Percentiles rank a stretch among this genome's conserved stretches.
Evolutionary conservation across 176 grass and related monocot genomes (phyloP).

Genomic region (Poa pratensis): DNA sequence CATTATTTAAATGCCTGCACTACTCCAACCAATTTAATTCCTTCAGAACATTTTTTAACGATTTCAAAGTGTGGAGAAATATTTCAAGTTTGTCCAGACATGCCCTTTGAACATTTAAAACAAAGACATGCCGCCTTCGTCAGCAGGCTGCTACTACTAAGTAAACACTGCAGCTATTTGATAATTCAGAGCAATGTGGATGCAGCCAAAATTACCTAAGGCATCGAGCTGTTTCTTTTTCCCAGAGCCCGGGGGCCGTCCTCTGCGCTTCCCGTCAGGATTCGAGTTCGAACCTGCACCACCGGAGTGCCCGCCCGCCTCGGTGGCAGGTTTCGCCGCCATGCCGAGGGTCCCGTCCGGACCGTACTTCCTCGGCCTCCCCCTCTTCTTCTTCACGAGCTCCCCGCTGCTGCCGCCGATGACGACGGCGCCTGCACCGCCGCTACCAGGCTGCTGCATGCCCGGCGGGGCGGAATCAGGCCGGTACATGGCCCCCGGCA

Average conservation of each 20-base stretch:
- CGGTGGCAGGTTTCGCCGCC: slow-evolving; percentile 45
- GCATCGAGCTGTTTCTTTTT: slow-evolving; percentile 93
- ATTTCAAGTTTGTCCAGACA: not conserved
- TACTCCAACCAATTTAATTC: slow-evolving; percentile 21
- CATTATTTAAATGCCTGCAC: slow-evolving; percentile 44
- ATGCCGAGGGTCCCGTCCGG: slow-evolving; percentile 66
- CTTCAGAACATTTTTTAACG: not conserved
- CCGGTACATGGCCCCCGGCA: slow-evolving; percentile 42
- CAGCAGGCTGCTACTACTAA: slow-evolving; percentile 2
- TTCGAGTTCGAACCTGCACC: slow-evolving; percentile 59
- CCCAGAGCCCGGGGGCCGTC: slow-evolving; percentile 77
- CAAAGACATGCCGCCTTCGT: not conserved
- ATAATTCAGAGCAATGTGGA: slow-evolving; percentile 24
- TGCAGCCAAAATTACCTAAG: slow-evolving; percentile 68
- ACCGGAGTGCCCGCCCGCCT: slow-evolving; percentile 44
- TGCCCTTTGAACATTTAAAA: not conserved
- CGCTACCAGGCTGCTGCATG: slow-evolving; percentile 22
- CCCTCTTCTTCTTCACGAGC: slow-evolving; percentile 89
- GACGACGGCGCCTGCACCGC: not conserved
- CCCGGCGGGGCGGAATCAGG: slow-evolving; percentile 36
- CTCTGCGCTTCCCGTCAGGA: slow-evolving; percentile 67
- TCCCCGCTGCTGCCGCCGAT: slow-evolving; percentile 57
- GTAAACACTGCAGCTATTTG: not conserved
- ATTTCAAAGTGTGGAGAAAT: not conserved
- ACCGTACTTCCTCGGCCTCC: slow-evolving; percentile 93